A percentile compares a stretch with the other conserved stretches of the same genome.
Evolutionary conservation across 2,329 filamentous ascomycete genomes (phyloP).

Genomic region (Ilyonectria destructans): DNA sequence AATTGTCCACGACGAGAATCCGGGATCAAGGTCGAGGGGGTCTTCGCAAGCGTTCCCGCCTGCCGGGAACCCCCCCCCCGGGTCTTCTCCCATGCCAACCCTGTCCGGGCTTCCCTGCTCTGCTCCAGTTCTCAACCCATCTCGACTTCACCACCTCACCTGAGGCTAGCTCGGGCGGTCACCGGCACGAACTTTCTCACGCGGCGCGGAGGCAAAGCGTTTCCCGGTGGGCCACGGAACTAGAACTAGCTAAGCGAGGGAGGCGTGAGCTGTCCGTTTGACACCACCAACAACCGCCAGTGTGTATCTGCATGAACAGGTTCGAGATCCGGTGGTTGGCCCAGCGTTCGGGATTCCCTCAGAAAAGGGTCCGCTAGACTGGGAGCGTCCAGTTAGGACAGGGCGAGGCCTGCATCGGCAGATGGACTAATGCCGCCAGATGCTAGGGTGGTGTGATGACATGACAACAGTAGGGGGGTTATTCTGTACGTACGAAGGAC

Average conservation of each 20-base stretch:
- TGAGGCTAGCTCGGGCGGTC: conserved; percentile 7
- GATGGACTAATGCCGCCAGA: conserved; percentile 14
- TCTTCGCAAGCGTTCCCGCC: neutral
- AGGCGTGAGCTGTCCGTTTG: neutral
- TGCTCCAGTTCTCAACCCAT: neutral
- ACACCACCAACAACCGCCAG: neutral
- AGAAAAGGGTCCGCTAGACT: conserved; percentile 1
- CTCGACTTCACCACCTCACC: neutral
- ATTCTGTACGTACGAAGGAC: neutral
- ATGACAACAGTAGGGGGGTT: neutral
- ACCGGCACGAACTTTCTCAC: neutral
- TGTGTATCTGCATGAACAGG: conserved; percentile 26
- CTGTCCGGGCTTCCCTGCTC: neutral
- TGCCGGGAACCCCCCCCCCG: neutral
- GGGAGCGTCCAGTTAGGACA: conserved; percentile 19
- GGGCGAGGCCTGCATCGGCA: conserved; percentile 16
- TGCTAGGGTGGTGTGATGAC: conserved; percentile 14
- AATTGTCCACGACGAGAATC: conserved; percentile 3
- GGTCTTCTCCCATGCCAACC: neutral
- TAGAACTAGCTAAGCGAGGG: neutral
- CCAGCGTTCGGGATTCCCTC: conserved; percentile 1
- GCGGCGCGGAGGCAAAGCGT: neutral
- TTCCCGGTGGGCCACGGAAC: neutral
- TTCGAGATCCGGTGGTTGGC: conserved; percentile 12
- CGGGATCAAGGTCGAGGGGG: neutral